A percentile compares a stretch with the other conserved stretches of the same genome.
Conservation (phyloP, 78 protist genomes). For the Pigoraptor vietnamica region DNA sequence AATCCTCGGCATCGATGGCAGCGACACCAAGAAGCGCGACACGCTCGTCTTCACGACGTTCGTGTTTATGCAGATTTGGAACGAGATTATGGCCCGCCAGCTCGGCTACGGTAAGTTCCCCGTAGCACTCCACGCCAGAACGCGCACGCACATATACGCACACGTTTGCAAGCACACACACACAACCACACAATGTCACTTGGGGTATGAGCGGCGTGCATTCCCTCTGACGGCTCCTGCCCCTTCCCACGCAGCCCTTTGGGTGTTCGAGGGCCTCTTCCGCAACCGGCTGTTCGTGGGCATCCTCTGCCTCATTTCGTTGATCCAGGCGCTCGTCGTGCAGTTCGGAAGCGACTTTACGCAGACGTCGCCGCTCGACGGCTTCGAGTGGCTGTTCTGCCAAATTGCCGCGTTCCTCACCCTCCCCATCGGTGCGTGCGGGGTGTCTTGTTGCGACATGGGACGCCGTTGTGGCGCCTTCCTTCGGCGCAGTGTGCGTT, state of each 20-base stretch:
- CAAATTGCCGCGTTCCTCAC: neutral
- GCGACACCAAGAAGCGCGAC: neutral
- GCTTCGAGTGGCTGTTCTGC: constrained; percentile 18
- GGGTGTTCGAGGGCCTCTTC: constrained; percentile 23
- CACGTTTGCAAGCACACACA: too few relatives aligned
- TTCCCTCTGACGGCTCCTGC: too few relatives aligned
- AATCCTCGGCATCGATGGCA: neutral
- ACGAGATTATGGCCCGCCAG: constrained; percentile 80
- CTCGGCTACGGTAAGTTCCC: neutral
- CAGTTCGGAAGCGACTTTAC: constrained; percentile 55
- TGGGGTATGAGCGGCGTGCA: too few relatives aligned
- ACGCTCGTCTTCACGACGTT: constrained; percentile 91
- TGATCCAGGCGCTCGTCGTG: constrained; percentile 49
- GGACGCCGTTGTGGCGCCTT: too few relatives aligned
- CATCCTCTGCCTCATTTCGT: constrained; percentile 19
- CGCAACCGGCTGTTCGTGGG: constrained; percentile 51
- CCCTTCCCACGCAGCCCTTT: neutral
- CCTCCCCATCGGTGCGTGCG: neutral
- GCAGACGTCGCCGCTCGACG: neutral
- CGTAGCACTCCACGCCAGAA: neutral
- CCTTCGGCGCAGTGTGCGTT: neutral
- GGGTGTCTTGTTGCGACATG: neutral
- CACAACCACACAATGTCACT: too few relatives aligned
- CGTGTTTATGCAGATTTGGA: constrained; percentile 84
- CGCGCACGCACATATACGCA: neutral